These are phyloP conservation scores for Phytophthora cryptogea DNA, from an alignment of 352 stramenopile species.

Conservation along the genomic window DNA sequence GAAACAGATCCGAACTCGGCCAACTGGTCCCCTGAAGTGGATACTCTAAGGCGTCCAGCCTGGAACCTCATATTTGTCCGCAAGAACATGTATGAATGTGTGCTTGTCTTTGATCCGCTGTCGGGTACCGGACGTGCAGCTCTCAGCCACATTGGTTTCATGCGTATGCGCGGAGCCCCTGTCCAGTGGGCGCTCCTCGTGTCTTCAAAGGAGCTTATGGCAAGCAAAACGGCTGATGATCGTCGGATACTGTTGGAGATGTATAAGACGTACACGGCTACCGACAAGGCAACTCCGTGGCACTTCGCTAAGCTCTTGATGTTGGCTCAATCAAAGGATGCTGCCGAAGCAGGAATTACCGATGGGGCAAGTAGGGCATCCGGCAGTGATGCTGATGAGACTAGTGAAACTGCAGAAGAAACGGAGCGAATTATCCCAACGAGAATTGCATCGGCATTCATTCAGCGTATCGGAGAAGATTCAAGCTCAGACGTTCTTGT, in stretches of 20 bases:
- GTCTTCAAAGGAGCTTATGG: constrained; percentile 73
- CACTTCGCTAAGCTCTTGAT: constrained; percentile 85
- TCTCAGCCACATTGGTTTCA: constrained; percentile 66
- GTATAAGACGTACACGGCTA: constrained; percentile 45
- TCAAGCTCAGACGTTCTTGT: constrained; percentile 44
- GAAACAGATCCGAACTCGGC: constrained; percentile 63
- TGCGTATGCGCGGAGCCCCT: constrained; percentile 73
- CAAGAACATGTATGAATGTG: constrained; percentile 89
- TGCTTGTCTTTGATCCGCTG: constrained; percentile 73
- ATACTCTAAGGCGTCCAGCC: constrained; percentile 47
- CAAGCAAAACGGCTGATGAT: constrained; percentile 44
- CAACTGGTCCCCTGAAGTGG: constrained; percentile 56
- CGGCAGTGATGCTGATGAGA: constrained; percentile 13
- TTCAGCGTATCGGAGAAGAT: constrained; percentile 60
- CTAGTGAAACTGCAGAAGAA: constrained; percentile 16
- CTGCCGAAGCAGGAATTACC: constrained; percentile 14
- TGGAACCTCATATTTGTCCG: constrained; percentile 88
- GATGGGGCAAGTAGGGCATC: constrained; percentile 18
- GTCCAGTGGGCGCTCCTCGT: constrained; percentile 79
- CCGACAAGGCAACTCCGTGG: constrained; percentile 62
- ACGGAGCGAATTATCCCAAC: constrained; percentile 24
- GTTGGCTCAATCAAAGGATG: constrained; percentile 64
- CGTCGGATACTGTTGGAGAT: constrained; percentile 41
- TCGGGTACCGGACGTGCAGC: constrained; percentile 48
- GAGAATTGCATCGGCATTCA: constrained; percentile 50